These are phyloP conservation scores for Globisporangium iwayamae DNA, from an alignment of 352 stramenopile species.

Conservation along the genomic window DNA sequence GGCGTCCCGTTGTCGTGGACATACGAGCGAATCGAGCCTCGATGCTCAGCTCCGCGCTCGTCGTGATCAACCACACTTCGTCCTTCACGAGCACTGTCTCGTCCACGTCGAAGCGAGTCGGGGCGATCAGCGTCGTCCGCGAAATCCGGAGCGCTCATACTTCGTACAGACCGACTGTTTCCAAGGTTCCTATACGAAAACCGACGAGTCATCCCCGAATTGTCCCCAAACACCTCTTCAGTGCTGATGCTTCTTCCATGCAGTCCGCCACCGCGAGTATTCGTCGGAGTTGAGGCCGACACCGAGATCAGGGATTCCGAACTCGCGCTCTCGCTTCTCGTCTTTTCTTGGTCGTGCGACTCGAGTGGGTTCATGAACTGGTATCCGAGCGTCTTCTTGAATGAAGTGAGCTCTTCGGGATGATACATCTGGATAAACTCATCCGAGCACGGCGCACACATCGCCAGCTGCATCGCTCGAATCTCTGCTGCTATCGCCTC, in stretches of 20 bases:
- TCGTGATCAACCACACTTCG: constrained; percentile 16
- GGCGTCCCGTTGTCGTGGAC: constrained; percentile 26
- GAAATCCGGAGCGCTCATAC: constrained; percentile 78
- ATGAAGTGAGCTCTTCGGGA: constrained; percentile 80
- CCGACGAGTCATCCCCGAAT: constrained; percentile 18
- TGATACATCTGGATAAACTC: constrained; percentile 85
- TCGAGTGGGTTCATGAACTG: constrained; percentile 87
- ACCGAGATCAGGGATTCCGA: constrained; percentile 41
- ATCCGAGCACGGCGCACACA: constrained; percentile 43
- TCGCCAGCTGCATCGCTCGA: constrained; percentile 8
- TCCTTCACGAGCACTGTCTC: constrained; percentile 37
- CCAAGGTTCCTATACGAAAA: constrained; percentile 3
- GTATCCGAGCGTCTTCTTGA: constrained; percentile 82
- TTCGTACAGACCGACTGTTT: constrained; percentile 36
- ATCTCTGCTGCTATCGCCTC: background rate
- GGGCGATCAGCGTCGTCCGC: constrained; percentile 47
- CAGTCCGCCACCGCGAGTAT: constrained; percentile 6
- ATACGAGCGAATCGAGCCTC: constrained; percentile 21
- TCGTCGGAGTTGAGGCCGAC: constrained; percentile 43
- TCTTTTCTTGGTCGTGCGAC: constrained; percentile 49
- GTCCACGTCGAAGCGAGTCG: constrained; percentile 21
- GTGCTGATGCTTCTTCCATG: constrained; percentile 23
- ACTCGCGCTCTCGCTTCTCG: constrained; percentile 36
- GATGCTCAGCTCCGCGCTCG: constrained; percentile 23
- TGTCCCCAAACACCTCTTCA: constrained; percentile 47